Base-by-base conservation (phyloP, 2,329 filamentous ascomycete genomes). In the Aureobasidium vineae region DNA sequence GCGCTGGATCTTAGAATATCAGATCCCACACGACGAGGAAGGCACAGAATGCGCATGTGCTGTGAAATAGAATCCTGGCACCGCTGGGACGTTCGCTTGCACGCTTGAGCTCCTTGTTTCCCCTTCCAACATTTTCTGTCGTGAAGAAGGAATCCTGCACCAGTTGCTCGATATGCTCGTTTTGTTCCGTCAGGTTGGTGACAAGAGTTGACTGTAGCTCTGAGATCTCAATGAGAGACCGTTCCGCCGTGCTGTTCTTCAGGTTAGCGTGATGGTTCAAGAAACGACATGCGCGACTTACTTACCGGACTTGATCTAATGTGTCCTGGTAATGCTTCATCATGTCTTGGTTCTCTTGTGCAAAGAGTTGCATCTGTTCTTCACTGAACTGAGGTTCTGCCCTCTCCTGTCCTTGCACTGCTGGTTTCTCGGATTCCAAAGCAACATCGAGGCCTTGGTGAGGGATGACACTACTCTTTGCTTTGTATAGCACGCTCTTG, bases 331-430 rank as follows among this genome's bases (percentile, higher is more conserved):
- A 97, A 78, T 97, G 91, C 77, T 90, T 90, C 72, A 98, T 83
- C 88, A 99, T 92, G 70, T 91, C 88, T 77, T 92, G 88, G 75
- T 98, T 97, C 75, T 96, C 93, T 78, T 92, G 86, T 71, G 94
- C 93, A 79, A 99, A 98, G 75, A 97, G 85, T 76, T 97, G 94
- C 63, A 95, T 81, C 77, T 98, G 94, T 75, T 97, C 92, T 26
- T 88, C 83, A 21, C 66, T 69, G 40, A 69, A 60, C 23, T 69
- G 57, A 28, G 41, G 43, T 15, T 63, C 66, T 21, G 54, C 13
- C 40, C 61, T 33, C 33, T 61, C 64, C 36, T 63, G 64, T 21
- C 43, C 54, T 19, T 52, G 47, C n/a, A 54, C 41, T 38, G 56
- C 33, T 52, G 68, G 5, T 33, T 64, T 52, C 38, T 54, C 41